A percentile compares a stretch with the other conserved stretches of the same genome.
phyloP scores from a whole-genome alignment of 805 yeast genomes.

The Nakazawaea ishiwadae region DNA sequence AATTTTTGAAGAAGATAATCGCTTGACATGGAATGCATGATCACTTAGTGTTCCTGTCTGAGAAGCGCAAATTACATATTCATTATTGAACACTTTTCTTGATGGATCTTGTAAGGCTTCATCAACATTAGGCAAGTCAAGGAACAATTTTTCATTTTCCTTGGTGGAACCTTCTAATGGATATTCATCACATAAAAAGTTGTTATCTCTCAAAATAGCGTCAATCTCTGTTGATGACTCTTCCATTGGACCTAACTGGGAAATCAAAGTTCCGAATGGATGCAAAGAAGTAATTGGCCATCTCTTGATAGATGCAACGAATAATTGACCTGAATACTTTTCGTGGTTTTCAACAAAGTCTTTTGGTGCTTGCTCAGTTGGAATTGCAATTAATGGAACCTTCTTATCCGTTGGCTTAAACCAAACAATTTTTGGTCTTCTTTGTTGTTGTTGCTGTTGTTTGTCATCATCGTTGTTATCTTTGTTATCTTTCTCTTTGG shows the following conservation, averaged over 20 bases:
- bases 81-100: slow-evolving; percentile 53
- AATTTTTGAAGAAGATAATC: slow-evolving; percentile 52
- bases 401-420: slow-evolving; percentile 97
- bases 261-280: slow-evolving; percentile 92
- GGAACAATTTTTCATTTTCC: slow-evolving; percentile 16
- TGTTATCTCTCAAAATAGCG: slow-evolving; percentile 84
- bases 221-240: slow-evolving; percentile 77
- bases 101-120: slow-evolving; percentile 28
- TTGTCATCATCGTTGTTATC: slow-evolving; percentile 29
- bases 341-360: slow-evolving; percentile 94
- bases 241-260: slow-evolving; percentile 78
- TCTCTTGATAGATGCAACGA: slow-evolving; percentile 93
- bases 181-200: slow-evolving; percentile 78
- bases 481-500: slow-evolving; percentile 63
- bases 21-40: slow-evolving; percentile 77
- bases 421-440: slow-evolving; percentile 94
- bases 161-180: slow-evolving; percentile 35
- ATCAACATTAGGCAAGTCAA: slow-evolving; percentile 38
- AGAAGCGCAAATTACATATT: slow-evolving; percentile 60
- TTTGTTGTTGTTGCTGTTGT: slow-evolving; percentile 20
- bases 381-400: slow-evolving; percentile 96
- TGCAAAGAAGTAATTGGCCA: slow-evolving; percentile 99
- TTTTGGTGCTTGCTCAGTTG: slow-evolving; percentile 95
- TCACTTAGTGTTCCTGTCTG: slow-evolving; percentile 60
- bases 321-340: slow-evolving; percentile 71